Conservation (phyloP, 306 rosid genomes). For the Lagenaria siceraria region DNA sequence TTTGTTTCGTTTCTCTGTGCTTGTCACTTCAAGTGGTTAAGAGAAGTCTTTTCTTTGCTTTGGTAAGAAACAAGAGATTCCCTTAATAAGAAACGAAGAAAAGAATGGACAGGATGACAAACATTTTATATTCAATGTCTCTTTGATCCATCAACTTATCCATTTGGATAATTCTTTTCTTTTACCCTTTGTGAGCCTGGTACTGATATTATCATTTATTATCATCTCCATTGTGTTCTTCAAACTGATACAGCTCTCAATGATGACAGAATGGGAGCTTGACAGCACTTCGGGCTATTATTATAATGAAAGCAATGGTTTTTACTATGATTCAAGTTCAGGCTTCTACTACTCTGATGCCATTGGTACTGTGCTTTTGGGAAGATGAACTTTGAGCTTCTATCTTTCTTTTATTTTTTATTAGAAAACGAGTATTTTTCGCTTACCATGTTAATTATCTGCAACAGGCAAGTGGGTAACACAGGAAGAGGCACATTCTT, state of each 20-base stretch:
- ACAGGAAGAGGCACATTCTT: constrained; percentile 81
- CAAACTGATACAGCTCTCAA: constrained; percentile 34
- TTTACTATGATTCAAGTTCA: constrained; percentile 62
- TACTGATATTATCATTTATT: constrained; percentile 2
- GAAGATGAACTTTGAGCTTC: not conserved
- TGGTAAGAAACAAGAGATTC: not conserved
- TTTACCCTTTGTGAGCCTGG: not conserved
- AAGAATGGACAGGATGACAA: not conserved
- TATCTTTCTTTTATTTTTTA: no score
- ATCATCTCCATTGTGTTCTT: constrained; percentile 14
- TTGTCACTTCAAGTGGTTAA: not conserved
- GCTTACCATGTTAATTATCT: constrained; percentile 20
- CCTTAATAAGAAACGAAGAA: not conserved
- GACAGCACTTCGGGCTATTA: constrained; percentile 78
- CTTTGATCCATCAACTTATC: not conserved
- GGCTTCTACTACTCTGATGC: constrained; percentile 90
- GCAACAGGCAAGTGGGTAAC: constrained; percentile 91
- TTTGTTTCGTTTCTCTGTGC: not conserved
- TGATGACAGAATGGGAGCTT: constrained; percentile 73
- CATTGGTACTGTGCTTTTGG: constrained; percentile 35
- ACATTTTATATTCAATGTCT: not conserved
- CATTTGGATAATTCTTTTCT: not conserved
- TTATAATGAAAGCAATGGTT: constrained; percentile 70
- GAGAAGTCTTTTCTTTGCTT: not conserved
- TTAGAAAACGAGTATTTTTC: no score